Base-by-base conservation (phyloP, 108 stramenopile species). In the Pseudonitzschia multiseries region DNA sequence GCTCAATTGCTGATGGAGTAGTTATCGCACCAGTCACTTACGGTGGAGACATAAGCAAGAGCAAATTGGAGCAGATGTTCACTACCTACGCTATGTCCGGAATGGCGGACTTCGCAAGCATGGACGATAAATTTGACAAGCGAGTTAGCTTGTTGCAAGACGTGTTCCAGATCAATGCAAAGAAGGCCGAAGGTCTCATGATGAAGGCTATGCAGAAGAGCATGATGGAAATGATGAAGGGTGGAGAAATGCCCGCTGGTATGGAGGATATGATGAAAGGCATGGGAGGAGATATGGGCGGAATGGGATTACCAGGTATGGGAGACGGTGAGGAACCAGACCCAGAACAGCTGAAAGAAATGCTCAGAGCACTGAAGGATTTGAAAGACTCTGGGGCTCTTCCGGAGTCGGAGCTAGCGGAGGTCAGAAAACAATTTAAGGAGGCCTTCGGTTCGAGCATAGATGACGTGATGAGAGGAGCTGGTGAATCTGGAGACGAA, bases 191-290 rank as follows among this genome's bases (percentile, higher is more conserved):
- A 54, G 90, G 92, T 21, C 73, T 95, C 22, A 84, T 90, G 84
- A 91, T 90, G 78, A 93, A 93, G 80, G 84, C 85, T 31, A 81
- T 92, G 80, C 92, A 93, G 83, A 89, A 93, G 60, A 87, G 86
- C 73, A 82, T 93, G 88, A 90, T 91, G 92, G 82, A 93, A 28
- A 76, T 87, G 76, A 86, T 94, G 86, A 94, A 94, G 72, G 75
- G 81, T 57, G 87, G 84, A 13, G 68, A 79, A n/a, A 86, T 85
- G 28, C 82, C 86, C 83, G 90, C 90, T 73, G 88, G 79, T 10
- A 89, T 95, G 88, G 86, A 89, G 57, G 87, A 93, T 28, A 89
- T 91, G 90, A 88, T 95, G 90, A 77, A 78, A 62, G 82, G 80
- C 20, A 79, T 90, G 83, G 87, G 73, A 2, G 87, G 73, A 2